A percentile compares a stretch with the other conserved stretches of the same genome.
phyloP scores from a whole-genome alignment of 2,329 filamentous ascomycete species.

The Westerdykella sp. region DNA sequence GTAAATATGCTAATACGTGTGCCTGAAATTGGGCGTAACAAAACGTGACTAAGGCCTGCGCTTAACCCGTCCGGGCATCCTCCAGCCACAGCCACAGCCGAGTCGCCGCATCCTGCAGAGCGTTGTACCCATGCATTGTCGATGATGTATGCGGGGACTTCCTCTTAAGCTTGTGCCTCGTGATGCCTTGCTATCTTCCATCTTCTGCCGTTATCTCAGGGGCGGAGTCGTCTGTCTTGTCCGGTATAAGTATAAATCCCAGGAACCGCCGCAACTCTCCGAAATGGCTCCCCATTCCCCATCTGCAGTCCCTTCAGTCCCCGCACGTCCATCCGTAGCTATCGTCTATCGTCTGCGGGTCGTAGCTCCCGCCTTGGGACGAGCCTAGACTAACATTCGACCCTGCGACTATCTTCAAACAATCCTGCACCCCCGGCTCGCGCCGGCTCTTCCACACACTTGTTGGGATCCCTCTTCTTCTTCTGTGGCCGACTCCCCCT shows the following conservation, averaged over 20 bases:
- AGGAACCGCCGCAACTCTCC: background rate
- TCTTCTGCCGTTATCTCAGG: background rate
- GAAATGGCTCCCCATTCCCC: no score
- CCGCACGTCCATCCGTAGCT: no score
- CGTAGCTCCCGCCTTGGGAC: no score
- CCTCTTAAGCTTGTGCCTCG: background rate
- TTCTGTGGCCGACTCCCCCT: background rate
- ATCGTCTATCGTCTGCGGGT: no score
- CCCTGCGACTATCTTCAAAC: background rate
- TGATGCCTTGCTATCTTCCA: background rate
- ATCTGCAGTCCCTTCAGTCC: no score
- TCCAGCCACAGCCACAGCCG: background rate
- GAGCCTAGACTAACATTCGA: no score
- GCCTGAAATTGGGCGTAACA: constrained; percentile 7
- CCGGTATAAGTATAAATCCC: background rate
- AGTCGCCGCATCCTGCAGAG: background rate
- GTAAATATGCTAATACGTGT: no score
- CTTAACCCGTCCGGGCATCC: no score
- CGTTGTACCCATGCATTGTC: no score
- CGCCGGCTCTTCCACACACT: constrained; percentile 8
- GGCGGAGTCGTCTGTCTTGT: background rate
- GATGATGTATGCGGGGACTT: background rate
- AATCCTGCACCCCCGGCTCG: background rate
- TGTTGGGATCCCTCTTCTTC: constrained; percentile 2
- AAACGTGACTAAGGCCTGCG: background rate